Percentiles rank a stretch among this genome's conserved stretches.
phyloP scores from a whole-genome alignment of 805 yeast species.

The Saturnispora ahearnii region DNA sequence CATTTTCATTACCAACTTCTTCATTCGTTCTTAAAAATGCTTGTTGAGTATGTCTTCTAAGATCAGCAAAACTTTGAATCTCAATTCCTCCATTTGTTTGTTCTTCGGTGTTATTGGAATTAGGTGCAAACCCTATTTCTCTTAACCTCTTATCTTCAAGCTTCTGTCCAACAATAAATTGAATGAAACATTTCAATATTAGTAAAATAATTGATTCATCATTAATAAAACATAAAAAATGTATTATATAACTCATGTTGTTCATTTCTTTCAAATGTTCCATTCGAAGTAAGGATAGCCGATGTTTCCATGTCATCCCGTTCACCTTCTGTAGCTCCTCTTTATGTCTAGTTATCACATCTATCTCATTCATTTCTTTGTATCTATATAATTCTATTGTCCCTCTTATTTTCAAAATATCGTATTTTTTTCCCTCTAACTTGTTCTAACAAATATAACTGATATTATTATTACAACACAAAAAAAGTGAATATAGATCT shows the following conservation, averaged over 20 bases:
- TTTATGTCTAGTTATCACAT: not conserved
- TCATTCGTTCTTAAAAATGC: not conserved
- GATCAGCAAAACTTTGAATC: not conserved
- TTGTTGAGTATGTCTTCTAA: conserved; percentile 1
- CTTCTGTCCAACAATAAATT: conserved; percentile 1
- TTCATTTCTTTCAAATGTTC: not conserved
- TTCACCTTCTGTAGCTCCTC: not conserved
- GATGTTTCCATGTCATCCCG: not conserved
- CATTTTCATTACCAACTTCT: not conserved
- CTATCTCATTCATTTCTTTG: not conserved
- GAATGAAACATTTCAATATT: conserved; percentile 1
- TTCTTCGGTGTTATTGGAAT: not conserved
- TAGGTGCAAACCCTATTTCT: not conserved
- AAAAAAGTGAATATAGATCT: not conserved
- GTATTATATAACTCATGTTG: conserved; percentile 2
- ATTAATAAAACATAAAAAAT: conserved; percentile 7
- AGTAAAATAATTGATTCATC: conserved; percentile 11
- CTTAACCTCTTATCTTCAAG: not conserved
- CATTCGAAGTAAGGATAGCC: not conserved
- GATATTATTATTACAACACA: not conserved
- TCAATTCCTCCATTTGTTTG: not conserved
- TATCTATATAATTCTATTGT: not conserved
- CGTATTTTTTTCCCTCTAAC: not conserved
- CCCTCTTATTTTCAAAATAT: not conserved
- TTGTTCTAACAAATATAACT: not conserved